Evolutionary conservation across 139 green algal genomes (phyloP).

Genomic region (Micromonas pusilla): DNA sequence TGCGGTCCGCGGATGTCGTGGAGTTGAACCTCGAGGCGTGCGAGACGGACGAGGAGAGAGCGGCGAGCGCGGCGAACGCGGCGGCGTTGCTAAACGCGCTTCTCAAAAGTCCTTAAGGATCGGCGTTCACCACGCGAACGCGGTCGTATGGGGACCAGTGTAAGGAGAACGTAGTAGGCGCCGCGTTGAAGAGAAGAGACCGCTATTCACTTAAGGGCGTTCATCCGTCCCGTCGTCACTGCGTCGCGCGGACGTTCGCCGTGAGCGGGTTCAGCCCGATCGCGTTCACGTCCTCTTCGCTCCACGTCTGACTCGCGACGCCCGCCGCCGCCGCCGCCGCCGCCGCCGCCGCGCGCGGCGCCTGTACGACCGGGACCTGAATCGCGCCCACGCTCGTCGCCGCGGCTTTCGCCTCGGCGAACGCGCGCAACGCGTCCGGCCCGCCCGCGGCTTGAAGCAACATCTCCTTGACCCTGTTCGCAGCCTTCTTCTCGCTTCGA

Average conservation of each 20-base stretch:
- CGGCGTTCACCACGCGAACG: no score
- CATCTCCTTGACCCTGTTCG: constrained; percentile 13
- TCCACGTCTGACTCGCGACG: background rate
- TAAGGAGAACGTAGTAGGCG: background rate
- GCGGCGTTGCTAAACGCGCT: no score
- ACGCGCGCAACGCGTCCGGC: background rate
- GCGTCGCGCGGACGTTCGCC: background rate
- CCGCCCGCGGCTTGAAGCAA: background rate
- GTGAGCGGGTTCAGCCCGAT: background rate
- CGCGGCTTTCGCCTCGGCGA: background rate
- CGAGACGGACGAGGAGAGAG: no score
- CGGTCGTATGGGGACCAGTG: background rate
- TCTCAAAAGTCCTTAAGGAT: no score
- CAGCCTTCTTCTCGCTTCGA: constrained; percentile 18
- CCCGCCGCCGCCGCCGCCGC: no score
- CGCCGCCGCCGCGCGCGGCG: background rate
- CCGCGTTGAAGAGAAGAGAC: no score
- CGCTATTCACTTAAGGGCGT: background rate
- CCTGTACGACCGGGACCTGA: background rate
- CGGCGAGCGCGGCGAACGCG: no score
- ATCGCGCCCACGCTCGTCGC: background rate
- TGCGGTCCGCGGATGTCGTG: background rate
- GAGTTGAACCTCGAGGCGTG: background rate
- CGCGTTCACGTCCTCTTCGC: background rate
- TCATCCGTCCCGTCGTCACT: no score